These are phyloP conservation scores for Xylaria sp. DNA, from an alignment of 2,329 filamentous ascomycete genomes.

Conservation along the genomic window DNA sequence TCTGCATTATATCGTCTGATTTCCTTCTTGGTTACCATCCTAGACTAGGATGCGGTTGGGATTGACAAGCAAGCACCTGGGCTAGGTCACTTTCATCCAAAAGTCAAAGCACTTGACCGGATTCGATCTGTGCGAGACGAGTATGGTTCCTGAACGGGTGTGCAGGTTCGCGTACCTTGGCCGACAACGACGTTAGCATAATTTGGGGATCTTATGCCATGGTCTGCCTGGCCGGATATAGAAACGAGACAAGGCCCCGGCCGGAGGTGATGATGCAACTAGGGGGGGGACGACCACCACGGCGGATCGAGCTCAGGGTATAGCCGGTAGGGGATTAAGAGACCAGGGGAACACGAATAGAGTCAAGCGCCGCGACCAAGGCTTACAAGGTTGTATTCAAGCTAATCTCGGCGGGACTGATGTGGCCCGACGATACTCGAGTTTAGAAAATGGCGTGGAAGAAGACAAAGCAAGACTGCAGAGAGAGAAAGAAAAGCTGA, in stretches of 20 bases:
- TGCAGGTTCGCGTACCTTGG: conserved; percentile 57
- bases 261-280: conserved; percentile 57
- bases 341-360: conserved; percentile 51
- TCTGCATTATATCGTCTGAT: conserved; percentile 61
- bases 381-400: conserved; percentile 40
- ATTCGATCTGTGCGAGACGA: conserved; percentile 61
- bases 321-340: conserved; percentile 49
- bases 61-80: conserved; percentile 55
- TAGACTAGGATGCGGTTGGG: conserved; percentile 50
- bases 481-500: conserved; percentile 55
- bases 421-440: conserved; percentile 47
- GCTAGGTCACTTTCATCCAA: conserved; percentile 54
- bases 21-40: conserved; percentile 52
- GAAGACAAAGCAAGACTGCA: conserved; percentile 53
- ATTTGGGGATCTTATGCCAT: conserved; percentile 70
- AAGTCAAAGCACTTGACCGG: conserved; percentile 59
- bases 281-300: conserved; percentile 50
- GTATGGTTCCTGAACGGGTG: conserved; percentile 58
- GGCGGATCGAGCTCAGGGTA: conserved; percentile 46
- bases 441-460: conserved; percentile 55
- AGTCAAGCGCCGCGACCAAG: conserved; percentile 48
- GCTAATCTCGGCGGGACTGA: conserved; percentile 39
- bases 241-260: conserved; percentile 57
- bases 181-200: conserved; percentile 64
- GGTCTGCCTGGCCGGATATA: conserved; percentile 61